phyloP scores from a whole-genome alignment of 192 early-diverging fungal genomes.

The Cladochytrium replicatum region DNA sequence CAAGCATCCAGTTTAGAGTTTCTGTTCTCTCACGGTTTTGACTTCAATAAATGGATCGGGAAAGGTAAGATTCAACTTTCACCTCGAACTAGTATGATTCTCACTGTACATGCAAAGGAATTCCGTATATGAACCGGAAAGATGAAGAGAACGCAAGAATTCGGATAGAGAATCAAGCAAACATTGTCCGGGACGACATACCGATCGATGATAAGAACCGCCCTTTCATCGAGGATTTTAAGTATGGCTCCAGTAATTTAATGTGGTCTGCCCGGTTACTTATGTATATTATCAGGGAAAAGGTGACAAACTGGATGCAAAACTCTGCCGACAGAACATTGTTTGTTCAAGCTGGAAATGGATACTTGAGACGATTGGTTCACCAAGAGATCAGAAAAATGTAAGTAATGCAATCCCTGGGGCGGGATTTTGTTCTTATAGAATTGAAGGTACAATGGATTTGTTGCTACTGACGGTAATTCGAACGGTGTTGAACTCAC shows the following conservation, averaged over 20 bases:
- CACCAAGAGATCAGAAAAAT: slow-evolving; percentile 59
- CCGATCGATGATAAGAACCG: slow-evolving; percentile 41
- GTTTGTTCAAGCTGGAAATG: slow-evolving; percentile 38
- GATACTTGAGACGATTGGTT: slow-evolving; percentile 61
- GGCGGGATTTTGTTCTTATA: not conserved
- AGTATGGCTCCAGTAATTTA: slow-evolving; percentile 21
- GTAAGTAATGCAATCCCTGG: slow-evolving; percentile 1
- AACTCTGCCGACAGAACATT: slow-evolving; percentile 28
- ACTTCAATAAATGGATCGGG: slow-evolving; percentile 81
- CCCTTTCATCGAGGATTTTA: slow-evolving; percentile 33
- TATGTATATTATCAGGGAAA: slow-evolving; percentile 15
- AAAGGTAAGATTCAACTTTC: slow-evolving; percentile 16
- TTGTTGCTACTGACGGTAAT: slow-evolving; percentile 29
- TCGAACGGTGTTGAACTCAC: slow-evolving; percentile 31
- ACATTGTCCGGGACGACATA: slow-evolving; percentile 26
- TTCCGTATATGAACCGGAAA: slow-evolving; percentile 55
- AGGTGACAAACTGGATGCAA: slow-evolving; percentile 41
- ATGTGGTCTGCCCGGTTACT: slow-evolving; percentile 1
- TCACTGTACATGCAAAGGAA: slow-evolving; percentile 38
- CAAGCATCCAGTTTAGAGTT: slow-evolving; percentile 61
- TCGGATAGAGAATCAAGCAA: slow-evolving; percentile 5
- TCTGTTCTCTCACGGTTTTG: slow-evolving; percentile 64
- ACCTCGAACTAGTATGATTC: not conserved
- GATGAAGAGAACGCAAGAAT: slow-evolving; percentile 41
- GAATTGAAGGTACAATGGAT: slow-evolving; percentile 33